A percentile compares a stretch with the other conserved stretches of the same genome.
Evolutionary conservation across 2,329 filamentous ascomycete genomes (phyloP).

Genomic region (Fusarium sp.): DNA sequence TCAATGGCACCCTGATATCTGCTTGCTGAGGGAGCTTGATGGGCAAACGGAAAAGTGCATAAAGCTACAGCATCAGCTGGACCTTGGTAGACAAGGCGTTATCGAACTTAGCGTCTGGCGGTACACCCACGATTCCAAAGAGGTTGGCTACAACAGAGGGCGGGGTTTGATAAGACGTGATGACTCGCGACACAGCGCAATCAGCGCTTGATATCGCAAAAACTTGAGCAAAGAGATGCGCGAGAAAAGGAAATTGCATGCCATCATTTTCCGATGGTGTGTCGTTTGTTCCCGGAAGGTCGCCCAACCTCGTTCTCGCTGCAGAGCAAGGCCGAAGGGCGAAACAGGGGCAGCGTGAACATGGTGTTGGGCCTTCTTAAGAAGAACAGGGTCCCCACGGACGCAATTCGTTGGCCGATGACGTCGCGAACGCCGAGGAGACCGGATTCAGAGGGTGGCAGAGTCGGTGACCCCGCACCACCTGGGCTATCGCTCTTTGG

Average conservation of each 20-base stretch:
- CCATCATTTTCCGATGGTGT: not conserved
- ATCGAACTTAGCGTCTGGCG: not conserved
- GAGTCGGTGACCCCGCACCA: slow-evolving; percentile 36
- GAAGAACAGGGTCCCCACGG: slow-evolving; percentile 24
- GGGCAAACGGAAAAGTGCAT: not conserved
- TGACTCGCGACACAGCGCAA: slow-evolving; percentile 3
- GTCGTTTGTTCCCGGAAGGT: not conserved
- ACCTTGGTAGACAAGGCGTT: not conserved
- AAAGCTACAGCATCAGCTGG: slow-evolving; percentile 4
- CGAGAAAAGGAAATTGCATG: not conserved
- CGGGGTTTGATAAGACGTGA: slow-evolving; percentile 32
- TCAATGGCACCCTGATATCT: not conserved
- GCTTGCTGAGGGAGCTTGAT: not conserved
- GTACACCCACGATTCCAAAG: not conserved
- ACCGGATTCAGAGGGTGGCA: slow-evolving; percentile 30
- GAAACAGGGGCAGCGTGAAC: slow-evolving; percentile 19
- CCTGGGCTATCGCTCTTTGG: not conserved
- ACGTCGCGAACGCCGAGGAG: slow-evolving; percentile 34
- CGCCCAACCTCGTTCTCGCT: slow-evolving; percentile 8
- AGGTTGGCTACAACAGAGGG: slow-evolving; percentile 24
- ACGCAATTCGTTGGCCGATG: slow-evolving; percentile 33
- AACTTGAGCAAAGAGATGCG: not conserved
- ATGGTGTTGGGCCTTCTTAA: slow-evolving; percentile 13
- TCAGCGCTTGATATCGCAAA: not conserved
- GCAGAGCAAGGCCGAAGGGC: slow-evolving; percentile 5